phyloP scores from a whole-genome alignment of 208 protist genomes.

The Borovskyia barvae region DNA sequence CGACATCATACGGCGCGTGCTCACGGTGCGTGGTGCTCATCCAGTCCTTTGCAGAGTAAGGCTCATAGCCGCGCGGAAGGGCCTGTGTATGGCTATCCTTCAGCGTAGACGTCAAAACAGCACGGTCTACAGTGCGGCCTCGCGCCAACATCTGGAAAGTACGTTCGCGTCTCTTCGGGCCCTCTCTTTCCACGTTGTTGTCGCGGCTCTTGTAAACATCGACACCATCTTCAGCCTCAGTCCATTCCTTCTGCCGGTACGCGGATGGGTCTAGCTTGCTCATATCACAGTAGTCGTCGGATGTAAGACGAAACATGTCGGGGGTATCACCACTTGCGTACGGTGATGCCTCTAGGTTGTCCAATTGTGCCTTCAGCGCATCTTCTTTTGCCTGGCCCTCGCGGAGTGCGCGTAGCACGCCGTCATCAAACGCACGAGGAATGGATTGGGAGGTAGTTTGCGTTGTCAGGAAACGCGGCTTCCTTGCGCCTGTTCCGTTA shows the following conservation, averaged over 20 bases:
- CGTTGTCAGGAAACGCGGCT: conserved; percentile 66
- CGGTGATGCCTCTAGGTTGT: conserved; percentile 51
- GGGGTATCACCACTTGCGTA: conserved; percentile 33
- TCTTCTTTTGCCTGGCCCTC: conserved; percentile 52
- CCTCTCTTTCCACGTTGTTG: conserved; percentile 83
- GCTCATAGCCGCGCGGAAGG: conserved; percentile 67
- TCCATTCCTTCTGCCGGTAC: conserved; percentile 54
- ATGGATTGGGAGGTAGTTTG: conserved; percentile 64
- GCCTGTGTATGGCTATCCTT: conserved; percentile 31
- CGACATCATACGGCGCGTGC: conserved; percentile 73
- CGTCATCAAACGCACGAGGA: conserved; percentile 59
- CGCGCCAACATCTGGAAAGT: conserved; percentile 51
- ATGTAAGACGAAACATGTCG: conserved; percentile 74
- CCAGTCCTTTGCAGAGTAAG: conserved; percentile 73
- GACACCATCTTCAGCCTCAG: conserved; percentile 23
- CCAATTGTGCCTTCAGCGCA: conserved; percentile 25
- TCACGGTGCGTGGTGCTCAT: conserved; percentile 83
- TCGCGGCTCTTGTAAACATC: conserved; percentile 85
- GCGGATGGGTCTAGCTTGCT: conserved; percentile 70
- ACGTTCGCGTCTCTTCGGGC: conserved; percentile 59
- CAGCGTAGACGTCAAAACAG: conserved; percentile 44
- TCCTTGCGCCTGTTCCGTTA: conserved; percentile 20
- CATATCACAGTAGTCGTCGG: conserved; percentile 87
- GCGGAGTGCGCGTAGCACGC: conserved; percentile 52
- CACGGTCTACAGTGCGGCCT: conserved; percentile 50